These are phyloP conservation scores for Paratinospora sagittata DNA, from an alignment of 164 flowering plant species.

Conservation along the genomic window DNA sequence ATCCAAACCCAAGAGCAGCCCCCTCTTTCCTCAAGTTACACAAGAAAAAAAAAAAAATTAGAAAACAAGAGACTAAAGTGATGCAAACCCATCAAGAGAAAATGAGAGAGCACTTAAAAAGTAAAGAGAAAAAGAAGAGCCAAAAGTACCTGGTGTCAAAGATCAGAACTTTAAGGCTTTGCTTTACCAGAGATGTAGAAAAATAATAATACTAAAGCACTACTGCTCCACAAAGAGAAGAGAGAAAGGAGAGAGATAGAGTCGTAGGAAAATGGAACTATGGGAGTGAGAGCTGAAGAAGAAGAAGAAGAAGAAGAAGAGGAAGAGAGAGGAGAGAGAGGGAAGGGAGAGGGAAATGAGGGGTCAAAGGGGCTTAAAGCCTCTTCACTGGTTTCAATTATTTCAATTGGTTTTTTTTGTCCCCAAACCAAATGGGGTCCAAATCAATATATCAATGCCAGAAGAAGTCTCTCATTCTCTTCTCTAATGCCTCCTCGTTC, in stretches of 20 bases:
- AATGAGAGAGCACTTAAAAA: conserved; percentile 17
- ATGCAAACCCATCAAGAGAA: conserved; percentile 29
- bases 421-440: conserved; percentile 14
- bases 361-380: conserved; percentile 26
- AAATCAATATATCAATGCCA: neutral
- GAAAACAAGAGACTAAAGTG: conserved; percentile 11
- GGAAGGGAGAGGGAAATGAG: conserved; percentile 7
- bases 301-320: too few relatives aligned
- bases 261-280: too few relatives aligned
- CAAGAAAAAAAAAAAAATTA: conserved; percentile 22
- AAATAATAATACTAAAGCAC: too few relatives aligned
- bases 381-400: conserved; percentile 28
- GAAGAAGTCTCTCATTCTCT: neutral
- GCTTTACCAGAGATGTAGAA: conserved; percentile 23
- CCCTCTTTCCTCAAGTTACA: too few relatives aligned
- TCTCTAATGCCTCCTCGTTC: neutral
- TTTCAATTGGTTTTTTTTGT: conserved; percentile 25
- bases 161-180: conserved; percentile 28
- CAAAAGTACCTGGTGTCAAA: conserved; percentile 28
- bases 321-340: conserved; percentile 17
- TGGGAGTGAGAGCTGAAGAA: too few relatives aligned
- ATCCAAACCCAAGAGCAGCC: conserved; percentile 35
- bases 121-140: conserved; percentile 16
- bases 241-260: too few relatives aligned
- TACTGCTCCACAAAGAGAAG: neutral